Evolutionary conservation across 2,329 filamentous ascomycete species (phyloP).

Genomic region (Diaporthe sp.): DNA sequence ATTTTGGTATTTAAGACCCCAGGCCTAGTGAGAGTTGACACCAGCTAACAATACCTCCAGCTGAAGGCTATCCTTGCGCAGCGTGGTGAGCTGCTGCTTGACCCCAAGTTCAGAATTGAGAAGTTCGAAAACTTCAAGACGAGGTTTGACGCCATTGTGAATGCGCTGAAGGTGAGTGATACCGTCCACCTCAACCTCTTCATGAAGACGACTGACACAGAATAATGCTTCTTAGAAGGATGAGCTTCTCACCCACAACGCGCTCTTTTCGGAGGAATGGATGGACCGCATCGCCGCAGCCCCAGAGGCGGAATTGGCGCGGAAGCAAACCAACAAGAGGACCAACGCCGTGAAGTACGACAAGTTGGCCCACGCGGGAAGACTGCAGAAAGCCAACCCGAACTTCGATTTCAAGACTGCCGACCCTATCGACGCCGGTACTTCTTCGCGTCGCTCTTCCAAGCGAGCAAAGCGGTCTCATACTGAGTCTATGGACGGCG

Average conservation of each 20-base stretch:
- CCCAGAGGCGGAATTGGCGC: background rate
- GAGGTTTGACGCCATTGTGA: background rate
- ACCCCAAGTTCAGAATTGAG: background rate
- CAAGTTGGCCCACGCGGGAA: background rate
- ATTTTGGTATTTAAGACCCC: too few species aligned
- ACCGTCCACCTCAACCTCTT: too few species aligned
- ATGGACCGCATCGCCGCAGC: background rate
- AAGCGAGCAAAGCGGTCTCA: background rate
- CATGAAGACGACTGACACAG: too few species aligned
- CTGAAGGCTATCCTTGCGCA: too few species aligned
- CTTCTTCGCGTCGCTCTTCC: background rate
- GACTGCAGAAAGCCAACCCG: rapidly evolving
- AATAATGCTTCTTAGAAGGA: too few species aligned
- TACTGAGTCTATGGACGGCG: too few species aligned
- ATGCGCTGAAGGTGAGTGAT: background rate
- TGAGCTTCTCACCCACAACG: too few species aligned
- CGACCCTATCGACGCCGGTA: background rate
- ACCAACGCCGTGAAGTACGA: too few species aligned
- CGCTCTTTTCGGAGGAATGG: background rate
- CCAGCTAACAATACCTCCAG: too few species aligned
- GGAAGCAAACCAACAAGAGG: background rate
- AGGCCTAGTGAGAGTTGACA: too few species aligned
- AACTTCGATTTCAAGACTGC: background rate
- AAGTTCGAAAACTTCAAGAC: background rate
- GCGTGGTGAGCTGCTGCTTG: background rate